Percentiles rank a stretch among this genome's conserved stretches.
Conservation (phyloP, 306 rosid species). For the Canavalia ensiformis region DNA sequence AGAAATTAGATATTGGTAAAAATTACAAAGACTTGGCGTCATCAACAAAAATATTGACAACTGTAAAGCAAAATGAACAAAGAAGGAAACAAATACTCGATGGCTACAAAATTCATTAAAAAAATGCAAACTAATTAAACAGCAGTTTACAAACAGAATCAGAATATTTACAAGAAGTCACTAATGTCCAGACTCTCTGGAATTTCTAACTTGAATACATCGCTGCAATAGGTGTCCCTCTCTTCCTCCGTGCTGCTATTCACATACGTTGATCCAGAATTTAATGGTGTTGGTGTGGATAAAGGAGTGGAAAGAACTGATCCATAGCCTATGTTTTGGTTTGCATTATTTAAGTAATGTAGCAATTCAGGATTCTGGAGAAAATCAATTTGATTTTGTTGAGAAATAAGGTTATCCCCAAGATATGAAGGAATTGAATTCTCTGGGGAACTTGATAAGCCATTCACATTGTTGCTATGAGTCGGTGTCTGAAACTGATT, state of each 20-base stretch:
- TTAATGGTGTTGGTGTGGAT: constrained; percentile 72
- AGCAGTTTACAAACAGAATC: constrained; percentile 14
- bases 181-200: constrained; percentile 81
- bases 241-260: constrained; percentile 81
- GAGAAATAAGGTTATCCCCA: constrained; percentile 45
- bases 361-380: constrained; percentile 49
- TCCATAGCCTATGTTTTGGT: constrained; percentile 58
- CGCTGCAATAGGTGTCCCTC: constrained; percentile 78
- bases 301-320: constrained; percentile 72
- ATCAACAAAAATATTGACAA: constrained; percentile 46
- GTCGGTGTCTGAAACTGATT: constrained; percentile 51
- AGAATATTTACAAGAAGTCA: constrained; percentile 72
- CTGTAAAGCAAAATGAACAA: constrained; percentile 19
- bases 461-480: constrained; percentile 44
- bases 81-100: neutral
- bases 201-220: constrained; percentile 79
- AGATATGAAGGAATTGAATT: constrained; percentile 51
- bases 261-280: constrained; percentile 69
- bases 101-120: constrained; percentile 28
- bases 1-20: neutral
- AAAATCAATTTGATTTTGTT: constrained; percentile 49
- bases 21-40: constrained; percentile 7
- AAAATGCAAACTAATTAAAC: constrained; percentile 42
- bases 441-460: constrained; percentile 54
- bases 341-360: constrained; percentile 47